phyloP scores from a whole-genome alignment of 176 grass and related monocot genomes.

The Cymbopogon citratus region DNA sequence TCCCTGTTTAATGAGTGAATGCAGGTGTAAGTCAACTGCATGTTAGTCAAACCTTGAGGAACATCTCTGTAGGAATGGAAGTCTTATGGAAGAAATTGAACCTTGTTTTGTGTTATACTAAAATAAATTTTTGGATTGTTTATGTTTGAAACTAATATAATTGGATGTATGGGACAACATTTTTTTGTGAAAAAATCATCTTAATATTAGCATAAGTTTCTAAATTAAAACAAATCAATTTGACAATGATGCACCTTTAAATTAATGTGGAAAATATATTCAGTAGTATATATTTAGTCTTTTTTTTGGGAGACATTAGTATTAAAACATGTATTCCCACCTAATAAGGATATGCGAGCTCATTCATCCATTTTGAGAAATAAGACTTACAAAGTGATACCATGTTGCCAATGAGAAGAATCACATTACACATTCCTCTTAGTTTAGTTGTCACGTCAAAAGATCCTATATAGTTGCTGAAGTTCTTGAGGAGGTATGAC shows the following conservation, averaged over 20 bases:
- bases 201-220: not conserved
- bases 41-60: not conserved
- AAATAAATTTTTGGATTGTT: not conserved
- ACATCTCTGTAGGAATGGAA: not conserved
- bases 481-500: not conserved
- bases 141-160: not conserved
- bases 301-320: not conserved
- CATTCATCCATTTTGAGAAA: not conserved
- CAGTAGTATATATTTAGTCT: not conserved
- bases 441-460: not conserved
- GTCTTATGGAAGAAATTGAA: not conserved
- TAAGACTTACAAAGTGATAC: not conserved
- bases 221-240: not conserved
- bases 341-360: not conserved
- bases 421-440: not conserved
- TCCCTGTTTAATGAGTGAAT: not conserved
- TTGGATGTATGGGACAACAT: not conserved
- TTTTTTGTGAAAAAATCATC: not conserved
- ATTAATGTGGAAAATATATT: not conserved
- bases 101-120: not conserved
- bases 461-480: not conserved
- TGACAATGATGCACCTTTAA: not conserved
- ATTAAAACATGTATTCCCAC: not conserved
- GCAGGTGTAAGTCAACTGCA: not conserved
- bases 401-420: not conserved